Conservation (phyloP, 2,329 filamentous ascomycete species). For the Mycocentrospora acerina region DNA sequence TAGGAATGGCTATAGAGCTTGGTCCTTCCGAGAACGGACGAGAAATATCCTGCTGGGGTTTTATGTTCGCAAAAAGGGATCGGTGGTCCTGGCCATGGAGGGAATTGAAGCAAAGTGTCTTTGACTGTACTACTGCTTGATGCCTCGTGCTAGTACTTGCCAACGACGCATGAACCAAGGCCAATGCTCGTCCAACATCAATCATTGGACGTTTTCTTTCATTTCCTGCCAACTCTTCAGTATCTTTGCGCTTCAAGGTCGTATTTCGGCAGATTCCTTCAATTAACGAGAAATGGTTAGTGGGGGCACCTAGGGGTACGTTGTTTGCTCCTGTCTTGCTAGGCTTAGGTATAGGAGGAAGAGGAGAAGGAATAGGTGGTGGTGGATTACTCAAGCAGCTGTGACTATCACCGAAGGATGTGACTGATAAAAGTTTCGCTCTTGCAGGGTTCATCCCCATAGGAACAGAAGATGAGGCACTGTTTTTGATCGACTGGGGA, state of each 20-base stretch:
- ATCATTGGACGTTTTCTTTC: constrained; percentile 13
- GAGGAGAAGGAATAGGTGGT: too few species aligned
- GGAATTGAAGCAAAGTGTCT: neutral
- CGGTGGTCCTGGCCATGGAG: neutral
- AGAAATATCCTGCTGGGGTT: too few species aligned
- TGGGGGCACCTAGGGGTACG: constrained; percentile 12
- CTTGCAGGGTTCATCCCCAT: constrained; percentile 14
- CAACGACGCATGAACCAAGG: constrained; percentile 7
- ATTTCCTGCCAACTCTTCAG: neutral
- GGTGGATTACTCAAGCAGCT: constrained; percentile 16
- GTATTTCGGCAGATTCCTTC: neutral
- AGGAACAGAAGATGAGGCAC: neutral
- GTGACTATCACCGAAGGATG: constrained; percentile 10
- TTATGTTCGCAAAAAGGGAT: too few species aligned
- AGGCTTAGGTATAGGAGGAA: constrained; percentile 1
- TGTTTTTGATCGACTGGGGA: neutral
- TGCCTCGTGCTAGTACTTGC: neutral
- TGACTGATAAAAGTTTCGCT: constrained; percentile 11
- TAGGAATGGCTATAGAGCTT: too few species aligned
- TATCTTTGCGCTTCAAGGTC: constrained; percentile 2
- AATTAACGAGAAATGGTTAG: neutral
- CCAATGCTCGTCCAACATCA: constrained; percentile 9
- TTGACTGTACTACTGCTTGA: neutral
- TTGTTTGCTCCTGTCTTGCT: constrained; percentile 19
- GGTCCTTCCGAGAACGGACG: too few species aligned